A percentile compares a stretch with the other conserved stretches of the same genome.
phyloP scores from a whole-genome alignment of 1,139 yeast species.

The Schizosaccharomyces versatilis region DNA sequence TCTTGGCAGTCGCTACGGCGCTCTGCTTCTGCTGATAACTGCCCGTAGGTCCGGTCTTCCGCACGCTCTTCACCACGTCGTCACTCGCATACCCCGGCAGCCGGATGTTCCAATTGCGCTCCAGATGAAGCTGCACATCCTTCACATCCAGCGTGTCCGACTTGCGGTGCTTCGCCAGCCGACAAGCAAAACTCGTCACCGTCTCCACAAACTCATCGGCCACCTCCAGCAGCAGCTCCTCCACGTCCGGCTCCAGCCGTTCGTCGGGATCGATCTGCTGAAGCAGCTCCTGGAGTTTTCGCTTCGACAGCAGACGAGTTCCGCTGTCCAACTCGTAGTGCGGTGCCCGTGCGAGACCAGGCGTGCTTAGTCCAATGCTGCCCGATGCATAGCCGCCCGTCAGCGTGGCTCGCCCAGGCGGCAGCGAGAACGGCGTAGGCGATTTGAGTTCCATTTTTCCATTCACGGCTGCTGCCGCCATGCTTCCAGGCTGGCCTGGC shows the following conservation, averaged over 20 bases:
- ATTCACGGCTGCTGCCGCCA: conserved; percentile 1
- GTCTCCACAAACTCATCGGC: conserved; percentile 89
- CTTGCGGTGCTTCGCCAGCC: conserved; percentile 82
- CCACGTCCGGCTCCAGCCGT: conserved; percentile 29
- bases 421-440: conserved; percentile 39
- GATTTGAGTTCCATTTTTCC: conserved; percentile 20
- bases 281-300: conserved; percentile 71
- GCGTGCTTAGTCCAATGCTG: conserved; percentile 46
- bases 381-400: conserved; percentile 67
- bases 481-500: background rate
- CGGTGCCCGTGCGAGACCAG: conserved; percentile 56
- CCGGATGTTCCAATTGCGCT: conserved; percentile 85
- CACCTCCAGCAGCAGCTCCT: conserved; percentile 48
- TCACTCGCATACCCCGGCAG: conserved; percentile 86
- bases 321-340: conserved; percentile 46
- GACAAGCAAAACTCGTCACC: conserved; percentile 81
- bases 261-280: conserved; percentile 40
- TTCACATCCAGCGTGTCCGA: conserved; percentile 71
- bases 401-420: conserved; percentile 54
- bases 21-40: conserved; percentile 49
- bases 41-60: conserved; percentile 58
- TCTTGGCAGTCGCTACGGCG: conserved; percentile 28
- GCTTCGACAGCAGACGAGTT: conserved; percentile 67
- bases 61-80: conserved; percentile 52
- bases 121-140: conserved; percentile 79